Evolutionary conservation across 1,139 yeast species (phyloP), one percentile per base, ranked within the genome.

Genomic region (Blastobotrys proliferans): DNA sequence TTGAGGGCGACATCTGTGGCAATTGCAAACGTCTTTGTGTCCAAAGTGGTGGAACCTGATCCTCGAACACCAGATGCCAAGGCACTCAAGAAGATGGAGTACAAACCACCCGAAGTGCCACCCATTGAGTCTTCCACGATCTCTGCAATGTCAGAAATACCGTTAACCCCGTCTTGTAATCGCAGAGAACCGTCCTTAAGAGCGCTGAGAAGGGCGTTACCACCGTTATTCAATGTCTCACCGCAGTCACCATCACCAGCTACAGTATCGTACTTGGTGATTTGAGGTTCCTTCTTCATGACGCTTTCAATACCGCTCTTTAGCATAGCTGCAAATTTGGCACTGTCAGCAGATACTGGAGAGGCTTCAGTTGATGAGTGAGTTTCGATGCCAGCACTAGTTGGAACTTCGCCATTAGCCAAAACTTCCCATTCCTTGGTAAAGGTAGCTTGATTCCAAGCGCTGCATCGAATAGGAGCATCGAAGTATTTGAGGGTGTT

Each of bases 161-260:
- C 74, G 50, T 75, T 76, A 16, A 76, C 74, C 40, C 81, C 71
- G 31, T 75, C 74, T 27, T 69, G 66, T 6, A 68, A 60, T 26
- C 78, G 68, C 33, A 79, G 62, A 10, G 63, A 55, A n/a, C 64
- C 64, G 17, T 60, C 53, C 20, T 72, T 67, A 28, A 55, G 43
- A 16, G 79, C 78, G 10, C 72, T 66, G 35, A 77, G 66, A 34
- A 90, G 75, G 1, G 87, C 87, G 44, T 80, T 73, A 19, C 90
- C 94, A 35, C 97, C 97, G 22, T 77, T 74, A 13, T 81, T 86
- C 50, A 90, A 68, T 0, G 97, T 90, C 56, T 86, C 94, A 37
- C 97, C 97, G 66, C 97, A 88, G 61, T 90, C 97, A 54, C 97
- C 97, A 62, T 90, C 97, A 48, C 97, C 97, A 1, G 92, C 97